A percentile compares a stretch with the other conserved stretches of the same genome.
Conservation (phyloP, 2,329 filamentous ascomycete genomes). For the Cladosporium sp. region DNA sequence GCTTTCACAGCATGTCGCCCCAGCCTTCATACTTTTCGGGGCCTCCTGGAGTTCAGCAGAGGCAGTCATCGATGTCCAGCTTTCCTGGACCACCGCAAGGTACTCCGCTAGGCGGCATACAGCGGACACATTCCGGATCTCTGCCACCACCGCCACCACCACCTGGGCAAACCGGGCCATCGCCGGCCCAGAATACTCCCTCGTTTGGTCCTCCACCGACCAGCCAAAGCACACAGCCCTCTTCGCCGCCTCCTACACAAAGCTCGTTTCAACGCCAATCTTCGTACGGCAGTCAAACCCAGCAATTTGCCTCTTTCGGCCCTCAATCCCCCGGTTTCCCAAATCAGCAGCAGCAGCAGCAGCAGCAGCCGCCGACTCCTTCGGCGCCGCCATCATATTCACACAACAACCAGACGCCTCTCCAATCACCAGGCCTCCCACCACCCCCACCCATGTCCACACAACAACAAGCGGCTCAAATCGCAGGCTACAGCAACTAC, state of each 20-base stretch:
- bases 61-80: slow-evolving; percentile 15
- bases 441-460: slow-evolving; percentile 36
- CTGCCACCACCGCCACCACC: slow-evolving; percentile 22
- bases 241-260: slow-evolving; percentile 23
- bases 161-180: slow-evolving; percentile 13
- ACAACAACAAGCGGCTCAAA: slow-evolving; percentile 23
- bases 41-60: slow-evolving; percentile 9
- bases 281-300: slow-evolving; percentile 19
- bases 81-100: slow-evolving; percentile 20
- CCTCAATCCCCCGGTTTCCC: slow-evolving; percentile 22
- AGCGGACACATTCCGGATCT: slow-evolving; percentile 17
- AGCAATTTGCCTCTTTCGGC: slow-evolving; percentile 19
- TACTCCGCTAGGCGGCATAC: slow-evolving; percentile 13
- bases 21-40: slow-evolving; percentile 31
- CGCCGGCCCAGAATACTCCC: slow-evolving; percentile 19
- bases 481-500: slow-evolving; percentile 54
- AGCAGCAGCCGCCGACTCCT: slow-evolving; percentile 29
- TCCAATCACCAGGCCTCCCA: slow-evolving; percentile 36
- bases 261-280: slow-evolving; percentile 31
- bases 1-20: slow-evolving; percentile 20
- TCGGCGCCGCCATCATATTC: slow-evolving; percentile 30
- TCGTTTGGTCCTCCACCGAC: slow-evolving; percentile 16
- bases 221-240: slow-evolving; percentile 10
- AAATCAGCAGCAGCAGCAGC: slow-evolving; percentile 14
- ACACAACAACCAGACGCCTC: slow-evolving; percentile 32